Evolutionary conservation across 208 protist species (phyloP), one percentile per base, ranked within the genome.

Genomic region (Leishmania gerbilli): DNA sequence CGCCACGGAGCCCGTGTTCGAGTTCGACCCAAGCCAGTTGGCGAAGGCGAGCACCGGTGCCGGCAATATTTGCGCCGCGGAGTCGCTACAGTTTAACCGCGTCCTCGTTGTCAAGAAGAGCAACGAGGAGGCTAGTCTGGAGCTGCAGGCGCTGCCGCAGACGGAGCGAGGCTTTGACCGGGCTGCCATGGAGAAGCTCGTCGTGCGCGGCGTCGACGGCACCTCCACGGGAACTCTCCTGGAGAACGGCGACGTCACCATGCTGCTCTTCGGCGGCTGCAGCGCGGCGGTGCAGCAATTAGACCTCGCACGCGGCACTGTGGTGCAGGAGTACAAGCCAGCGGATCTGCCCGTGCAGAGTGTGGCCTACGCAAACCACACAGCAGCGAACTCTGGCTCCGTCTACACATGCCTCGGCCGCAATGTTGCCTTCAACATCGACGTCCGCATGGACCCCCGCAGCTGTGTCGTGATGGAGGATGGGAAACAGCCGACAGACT

Each of bases 371-470:
- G 74, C 85, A 31, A 83, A 86, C 53, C 84, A 95, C 76, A 85
- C 86, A 15, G 83, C 91, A 19, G 79, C 78, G 21, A 83, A 79
- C 31, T 80, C 74, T 11, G 83, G 87, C 5, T 53, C 64, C 37
- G 82, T 95, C 47, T 92, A 88, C 74, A 93, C 91, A 19, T 93
- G 89, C 69, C 85, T 93, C 1, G 53, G 81, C 56, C 67, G 80
- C 77, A 89, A 90, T 58, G 88, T 88, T 67, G 89, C 88, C 77
- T 93, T 95, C 77, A 93, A 93, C 76, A 86, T 93, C 72, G 91
- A 95, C 80, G 83, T 86, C n/a, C 89, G 91, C 60, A 85, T 95
- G 76, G 74, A 91, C 76, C 88, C 89, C n/a, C 77, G 84, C 51
- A 74, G 71, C 42, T 90, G 85, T 64, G 75, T 92, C 56, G 79